phyloP scores from a whole-genome alignment of 108 stramenopile genomes.

The Conticribra guillardii region DNA sequence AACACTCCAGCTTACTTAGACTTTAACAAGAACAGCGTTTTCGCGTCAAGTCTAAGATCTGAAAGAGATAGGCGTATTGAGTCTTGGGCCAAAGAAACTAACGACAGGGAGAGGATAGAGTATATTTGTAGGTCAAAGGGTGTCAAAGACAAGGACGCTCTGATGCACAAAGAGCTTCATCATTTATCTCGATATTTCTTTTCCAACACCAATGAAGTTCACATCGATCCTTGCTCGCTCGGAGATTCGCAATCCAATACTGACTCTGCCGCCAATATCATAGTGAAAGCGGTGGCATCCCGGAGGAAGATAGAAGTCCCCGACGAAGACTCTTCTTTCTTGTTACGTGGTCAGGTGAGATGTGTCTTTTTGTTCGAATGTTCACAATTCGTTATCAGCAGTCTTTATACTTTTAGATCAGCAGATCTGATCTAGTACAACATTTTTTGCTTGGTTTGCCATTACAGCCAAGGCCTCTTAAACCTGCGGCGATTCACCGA shows the following conservation, averaged over 20 bases:
- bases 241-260: constrained; percentile 27
- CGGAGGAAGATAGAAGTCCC: constrained; percentile 80
- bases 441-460: neutral
- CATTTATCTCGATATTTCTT: constrained; percentile 71
- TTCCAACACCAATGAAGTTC: constrained; percentile 68
- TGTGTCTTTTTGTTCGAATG: neutral
- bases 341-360: constrained; percentile 71
- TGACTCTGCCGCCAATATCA: constrained; percentile 48
- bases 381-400: neutral
- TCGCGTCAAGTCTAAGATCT: constrained; percentile 72
- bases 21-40: constrained; percentile 75
- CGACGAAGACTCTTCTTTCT: constrained; percentile 89
- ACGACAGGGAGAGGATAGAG: constrained; percentile 34
- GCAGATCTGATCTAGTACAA: neutral
- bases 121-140: constrained; percentile 58
- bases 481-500: constrained; percentile 74
- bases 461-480: constrained; percentile 59
- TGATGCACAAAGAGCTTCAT: constrained; percentile 74
- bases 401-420: too few relatives aligned
- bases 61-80: constrained; percentile 72
- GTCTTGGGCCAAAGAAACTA: constrained; percentile 63
- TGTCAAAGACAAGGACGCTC: constrained; percentile 44
- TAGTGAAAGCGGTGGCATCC: constrained; percentile 63
- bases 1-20: constrained; percentile 69
- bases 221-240: constrained; percentile 40